Evolutionary conservation across 129 eudicot species (phyloP), one percentile per base, ranked within the genome.

Genomic region (Sambucus nigra): DNA sequence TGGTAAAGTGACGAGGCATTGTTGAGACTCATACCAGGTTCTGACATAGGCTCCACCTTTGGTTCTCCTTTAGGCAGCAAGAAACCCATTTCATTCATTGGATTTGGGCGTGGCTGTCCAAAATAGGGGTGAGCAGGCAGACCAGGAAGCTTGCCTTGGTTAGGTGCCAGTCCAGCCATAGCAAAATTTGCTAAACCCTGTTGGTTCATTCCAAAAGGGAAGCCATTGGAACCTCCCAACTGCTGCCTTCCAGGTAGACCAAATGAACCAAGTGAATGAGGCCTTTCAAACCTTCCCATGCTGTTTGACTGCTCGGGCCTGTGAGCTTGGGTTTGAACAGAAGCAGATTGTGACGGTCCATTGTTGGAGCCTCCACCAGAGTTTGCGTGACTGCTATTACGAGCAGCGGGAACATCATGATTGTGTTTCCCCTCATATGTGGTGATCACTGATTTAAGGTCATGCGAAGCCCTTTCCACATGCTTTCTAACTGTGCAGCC

Each of bases 381-480:
- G 65, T 41, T 81, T 5, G 31, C 58, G 13, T 82, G 87, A 60
- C 78, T 76, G 66, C 87, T 86, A 65, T 74, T 87, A 1, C 92
- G 96, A 25, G 85, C 96, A 2, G 84, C 88, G 12, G 94, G 96
- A 44, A 87, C 96, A 24, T 87, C 94, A 19, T 87, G 96, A 61
- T 87, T 87, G 80, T 87, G 96, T 45, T 87, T 87, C 24, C 96
- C 96, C 67, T 87, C 96, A 15, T 87, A 87, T 5, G 96, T 82
- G 8, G 96, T 87, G 71, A 87, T 87, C 26, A 87, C 96, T 13
- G 96, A 87, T 55, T 79, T 87, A 19, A 82, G 68, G 67, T 87
- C 96, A 54, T 82, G 93, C 12, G 88, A 82, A 51, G 96, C 96
- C 72, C 96, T 59, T 61, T 87, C 96, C 8, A 87, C 96, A 6